Base-by-base conservation (phyloP, 2,329 filamentous ascomycete species). In the Gnomoniopsis smithogilvyi region DNA sequence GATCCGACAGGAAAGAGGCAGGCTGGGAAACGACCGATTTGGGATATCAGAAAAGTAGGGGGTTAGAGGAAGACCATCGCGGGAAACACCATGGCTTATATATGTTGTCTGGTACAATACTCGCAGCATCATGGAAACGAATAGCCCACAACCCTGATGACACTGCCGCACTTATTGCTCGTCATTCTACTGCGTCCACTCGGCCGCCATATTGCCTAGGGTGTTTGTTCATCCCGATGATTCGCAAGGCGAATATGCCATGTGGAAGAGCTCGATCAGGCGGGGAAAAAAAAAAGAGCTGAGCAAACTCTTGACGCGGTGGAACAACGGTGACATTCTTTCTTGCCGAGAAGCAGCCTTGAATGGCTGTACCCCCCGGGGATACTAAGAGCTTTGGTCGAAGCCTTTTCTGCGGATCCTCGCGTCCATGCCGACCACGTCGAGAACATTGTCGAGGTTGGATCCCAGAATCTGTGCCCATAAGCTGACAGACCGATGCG, bases 1-100 rank as follows among this genome's bases (percentile, higher is more conserved):
- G 67, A 66, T 65, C 64, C 58, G 62, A 54, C 30, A 60, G 50
- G 56, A 62, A 58, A 21, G 45, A 4, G 51, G 63, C 59, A 64
- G 63, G 60, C 62, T 65, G 62, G 62, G 62, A 58, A 51, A 62
- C 56, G 30, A 56, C 26, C 57, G 57, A 58, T 59, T 59, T 61
- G 62, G 51, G 49, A 54, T 57, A 48, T 56, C 47, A 63, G 63
- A 62, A 64, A 60, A 56, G 52, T 54, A 64, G 34, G 26, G 56
- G 59, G 45, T 51, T 46, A 54, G 55, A 50, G 46, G 51, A 51
- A 45, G 12, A 51, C 30, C 22, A 43, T 48, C 26, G 49, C 8
- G 58, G 64, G 64, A 57, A 6, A 51, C 51, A n/a, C 41, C 51
- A 45, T 48, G 43, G 30, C 34, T 61, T 59, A 59, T 59, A 59